A percentile compares a stretch with the other conserved stretches of the same genome.
Evolutionary conservation across 257 asterid species (phyloP).

Genomic region (Nicotiana attenuata): DNA sequence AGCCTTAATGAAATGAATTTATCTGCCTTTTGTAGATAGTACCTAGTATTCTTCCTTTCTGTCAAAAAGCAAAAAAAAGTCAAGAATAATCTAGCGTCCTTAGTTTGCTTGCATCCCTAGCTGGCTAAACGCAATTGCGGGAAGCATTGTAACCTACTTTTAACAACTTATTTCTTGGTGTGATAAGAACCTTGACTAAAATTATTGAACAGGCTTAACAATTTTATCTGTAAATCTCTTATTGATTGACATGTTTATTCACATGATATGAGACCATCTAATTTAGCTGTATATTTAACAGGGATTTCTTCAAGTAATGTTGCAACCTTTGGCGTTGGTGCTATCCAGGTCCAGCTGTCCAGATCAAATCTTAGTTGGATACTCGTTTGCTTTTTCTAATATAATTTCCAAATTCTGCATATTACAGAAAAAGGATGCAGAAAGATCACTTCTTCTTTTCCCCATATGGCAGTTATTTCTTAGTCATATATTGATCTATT

Average conservation of each 20-base stretch:
- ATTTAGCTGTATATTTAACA: slow-evolving; percentile 29
- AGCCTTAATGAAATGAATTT: neutral
- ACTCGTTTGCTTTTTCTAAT: slow-evolving; percentile 7
- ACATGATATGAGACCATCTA: slow-evolving; percentile 11
- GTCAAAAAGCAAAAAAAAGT: neutral
- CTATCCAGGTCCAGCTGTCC: slow-evolving; percentile 70
- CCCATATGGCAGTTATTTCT: neutral
- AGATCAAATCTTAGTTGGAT: slow-evolving; percentile 12
- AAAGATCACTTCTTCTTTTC: neutral
- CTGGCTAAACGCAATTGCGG: neutral
- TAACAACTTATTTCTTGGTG: neutral
- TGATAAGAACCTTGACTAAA: neutral
- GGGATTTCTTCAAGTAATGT: slow-evolving; percentile 78
- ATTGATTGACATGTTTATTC: neutral
- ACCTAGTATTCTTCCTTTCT: neutral
- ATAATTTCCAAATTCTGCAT: neutral
- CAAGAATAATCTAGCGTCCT: neutral
- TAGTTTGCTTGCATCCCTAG: neutral
- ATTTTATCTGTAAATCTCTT: neutral
- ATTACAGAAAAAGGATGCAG: neutral
- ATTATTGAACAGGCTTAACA: neutral
- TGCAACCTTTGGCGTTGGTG: slow-evolving; percentile 81
- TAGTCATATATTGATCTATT: neutral
- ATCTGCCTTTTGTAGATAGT: neutral
- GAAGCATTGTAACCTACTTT: neutral